A percentile compares a stretch with the other conserved stretches of the same genome.
Conservation (phyloP, 345 rosid species). For the Salix suchowensis region DNA sequence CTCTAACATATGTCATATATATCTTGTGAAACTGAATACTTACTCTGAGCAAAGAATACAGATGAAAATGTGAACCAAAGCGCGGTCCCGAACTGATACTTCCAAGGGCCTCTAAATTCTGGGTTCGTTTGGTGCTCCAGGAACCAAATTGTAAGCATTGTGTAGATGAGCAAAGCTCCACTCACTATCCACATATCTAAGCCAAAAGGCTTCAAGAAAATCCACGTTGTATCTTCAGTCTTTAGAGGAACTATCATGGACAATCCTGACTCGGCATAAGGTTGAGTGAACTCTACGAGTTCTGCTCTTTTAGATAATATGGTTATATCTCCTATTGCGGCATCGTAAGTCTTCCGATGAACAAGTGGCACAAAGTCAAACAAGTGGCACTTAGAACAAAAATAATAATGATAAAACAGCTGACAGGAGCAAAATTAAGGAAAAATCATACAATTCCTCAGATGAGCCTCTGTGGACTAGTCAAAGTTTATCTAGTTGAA, state of each 20-base stretch:
- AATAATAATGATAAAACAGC: background rate
- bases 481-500: background rate
- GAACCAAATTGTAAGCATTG: slow-evolving; percentile 44
- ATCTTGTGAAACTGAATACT: slow-evolving; percentile 9
- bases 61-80: slow-evolving; percentile 50
- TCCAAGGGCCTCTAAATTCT: slow-evolving; percentile 35
- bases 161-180: slow-evolving; percentile 37
- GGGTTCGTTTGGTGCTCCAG: slow-evolving; percentile 38
- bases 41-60: slow-evolving; percentile 54
- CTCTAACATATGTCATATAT: background rate
- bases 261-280: slow-evolving; percentile 47
- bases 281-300: slow-evolving; percentile 46
- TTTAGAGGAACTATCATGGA: slow-evolving; percentile 42
- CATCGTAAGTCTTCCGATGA: slow-evolving; percentile 36
- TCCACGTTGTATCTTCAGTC: slow-evolving; percentile 28
- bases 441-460: background rate
- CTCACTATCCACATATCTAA: slow-evolving; percentile 44
- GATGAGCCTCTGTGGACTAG: background rate
- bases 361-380: background rate
- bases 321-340: slow-evolving; percentile 47
- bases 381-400: background rate
- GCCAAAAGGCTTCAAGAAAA: slow-evolving; percentile 50
- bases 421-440: too few relatives aligned
- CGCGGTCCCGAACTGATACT: slow-evolving; percentile 35
- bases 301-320: slow-evolving; percentile 35